Evolutionary conservation across 2,329 filamentous ascomycete species (phyloP).

Genomic region (Sporothrix curviconia): DNA sequence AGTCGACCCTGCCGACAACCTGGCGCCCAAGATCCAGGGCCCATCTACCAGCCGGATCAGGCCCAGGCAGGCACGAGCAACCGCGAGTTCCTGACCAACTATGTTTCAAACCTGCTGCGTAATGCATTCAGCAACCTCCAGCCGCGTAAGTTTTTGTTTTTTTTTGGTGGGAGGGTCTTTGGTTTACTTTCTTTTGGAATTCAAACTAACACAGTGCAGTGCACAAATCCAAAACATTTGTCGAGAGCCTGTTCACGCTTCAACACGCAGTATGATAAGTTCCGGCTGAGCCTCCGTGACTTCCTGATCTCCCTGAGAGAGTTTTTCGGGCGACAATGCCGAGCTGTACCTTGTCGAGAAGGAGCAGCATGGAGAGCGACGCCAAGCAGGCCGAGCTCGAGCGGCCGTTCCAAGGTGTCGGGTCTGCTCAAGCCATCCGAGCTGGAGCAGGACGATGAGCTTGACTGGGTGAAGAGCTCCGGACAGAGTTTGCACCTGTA

Average conservation of each 20-base stretch:
- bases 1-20: conserved; percentile 63
- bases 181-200: background rate
- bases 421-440: conserved; percentile 97
- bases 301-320: conserved; percentile 97
- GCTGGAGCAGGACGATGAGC: conserved; percentile 78
- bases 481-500: conserved; percentile 50
- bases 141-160: conserved; percentile 53
- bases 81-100: conserved; percentile 82
- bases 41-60: conserved; percentile 81
- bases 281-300: conserved; percentile 92
- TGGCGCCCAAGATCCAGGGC: conserved; percentile 77
- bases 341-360: conserved; percentile 92
- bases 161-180: too few species aligned
- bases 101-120: conserved; percentile 75
- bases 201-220: conserved; percentile 37
- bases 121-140: conserved; percentile 93
- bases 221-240: conserved; percentile 83
- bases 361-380: conserved; percentile 80
- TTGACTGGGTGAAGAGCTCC: conserved; percentile 74
- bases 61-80: conserved; percentile 78
- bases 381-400: conserved; percentile 85
- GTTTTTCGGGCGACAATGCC: conserved; percentile 88
- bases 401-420: conserved; percentile 86
- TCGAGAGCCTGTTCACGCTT: conserved; percentile 81
- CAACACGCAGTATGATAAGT: conserved; percentile 85